phyloP scores from a whole-genome alignment of 2,329 filamentous ascomycete species.

The Talaromyces sp. region DNA sequence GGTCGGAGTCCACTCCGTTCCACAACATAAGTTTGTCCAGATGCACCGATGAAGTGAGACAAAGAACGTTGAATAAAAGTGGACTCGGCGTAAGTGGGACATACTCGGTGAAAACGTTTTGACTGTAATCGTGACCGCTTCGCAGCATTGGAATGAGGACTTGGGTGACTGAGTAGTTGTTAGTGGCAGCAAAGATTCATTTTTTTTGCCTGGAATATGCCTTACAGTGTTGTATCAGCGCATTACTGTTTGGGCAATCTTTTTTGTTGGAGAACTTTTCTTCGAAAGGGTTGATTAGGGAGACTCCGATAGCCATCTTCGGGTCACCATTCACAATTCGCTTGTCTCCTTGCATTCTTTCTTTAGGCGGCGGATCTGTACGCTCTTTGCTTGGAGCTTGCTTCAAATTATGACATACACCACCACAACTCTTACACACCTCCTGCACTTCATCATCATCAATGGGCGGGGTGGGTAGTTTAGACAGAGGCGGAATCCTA shows the following conservation, averaged over 20 bases:
- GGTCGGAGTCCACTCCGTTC: constrained; percentile 11
- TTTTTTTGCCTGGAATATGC: no score
- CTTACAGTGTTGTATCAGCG: constrained; percentile 19
- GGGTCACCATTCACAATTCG: neutral
- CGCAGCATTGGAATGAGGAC: constrained; percentile 16
- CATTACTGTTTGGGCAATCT: constrained; percentile 13
- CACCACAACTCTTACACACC: neutral
- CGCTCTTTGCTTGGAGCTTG: neutral
- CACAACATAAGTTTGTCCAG: constrained; percentile 17
- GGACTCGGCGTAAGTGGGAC: constrained; percentile 13
- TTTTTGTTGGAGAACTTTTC: neutral
- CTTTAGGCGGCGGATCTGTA: neutral
- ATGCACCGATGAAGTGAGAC: constrained; percentile 18
- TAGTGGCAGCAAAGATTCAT: neutral
- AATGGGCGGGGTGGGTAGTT: constrained; percentile 1
- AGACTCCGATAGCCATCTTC: constrained; percentile 2
- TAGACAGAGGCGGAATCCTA: neutral
- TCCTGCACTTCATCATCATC: neutral
- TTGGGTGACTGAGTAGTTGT: neutral
- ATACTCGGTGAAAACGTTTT: constrained; percentile 10
- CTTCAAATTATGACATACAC: neutral
- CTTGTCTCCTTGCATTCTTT: neutral
- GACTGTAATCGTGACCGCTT: constrained; percentile 4
- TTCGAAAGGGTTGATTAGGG: constrained; percentile 7
- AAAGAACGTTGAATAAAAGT: constrained; percentile 17